Conservation (phyloP, 345 rosid genomes). For the Conringia planisiliqua region DNA sequence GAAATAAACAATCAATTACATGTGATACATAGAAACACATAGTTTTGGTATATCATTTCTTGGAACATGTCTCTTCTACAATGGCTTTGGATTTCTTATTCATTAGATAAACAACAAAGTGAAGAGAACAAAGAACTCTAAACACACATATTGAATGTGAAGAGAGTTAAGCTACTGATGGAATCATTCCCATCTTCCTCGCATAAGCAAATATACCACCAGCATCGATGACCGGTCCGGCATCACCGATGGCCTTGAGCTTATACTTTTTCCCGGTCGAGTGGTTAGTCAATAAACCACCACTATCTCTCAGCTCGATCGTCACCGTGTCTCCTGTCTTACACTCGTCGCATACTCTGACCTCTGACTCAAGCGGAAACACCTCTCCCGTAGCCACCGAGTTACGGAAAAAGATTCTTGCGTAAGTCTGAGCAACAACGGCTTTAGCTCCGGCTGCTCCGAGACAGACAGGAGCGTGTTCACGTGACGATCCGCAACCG, state of each 20-base stretch:
- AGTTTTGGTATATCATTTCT: neutral
- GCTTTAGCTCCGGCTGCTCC: slow-evolving; percentile 81
- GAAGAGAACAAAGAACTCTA: neutral
- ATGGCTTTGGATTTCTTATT: neutral
- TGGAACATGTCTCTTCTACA: neutral
- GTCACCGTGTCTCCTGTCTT: slow-evolving; percentile 73
- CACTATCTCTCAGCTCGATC: slow-evolving; percentile 55
- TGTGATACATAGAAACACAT: neutral
- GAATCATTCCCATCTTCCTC: slow-evolving; percentile 70
- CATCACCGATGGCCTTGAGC: slow-evolving; percentile 79
- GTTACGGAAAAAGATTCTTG: slow-evolving; percentile 86
- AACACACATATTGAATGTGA: neutral
- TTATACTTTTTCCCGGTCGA: slow-evolving; percentile 69
- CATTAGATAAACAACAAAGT: neutral
- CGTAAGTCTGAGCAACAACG: slow-evolving; percentile 76
- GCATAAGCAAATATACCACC: slow-evolving; percentile 87
- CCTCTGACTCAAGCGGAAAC: slow-evolving; percentile 76
- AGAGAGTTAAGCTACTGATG: slow-evolving; percentile 33
- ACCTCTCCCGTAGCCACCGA: slow-evolving; percentile 86
- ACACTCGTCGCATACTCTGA: slow-evolving; percentile 76
- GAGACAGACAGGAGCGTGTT: slow-evolving; percentile 89
- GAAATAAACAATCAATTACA: neutral
- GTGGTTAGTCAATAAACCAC: slow-evolving; percentile 67
- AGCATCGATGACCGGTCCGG: slow-evolving; percentile 75
- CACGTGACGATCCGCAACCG: slow-evolving; percentile 91